Conservation (phyloP, 1,139 yeast genomes). For the Debaryomycetaceae sp. region DNA sequence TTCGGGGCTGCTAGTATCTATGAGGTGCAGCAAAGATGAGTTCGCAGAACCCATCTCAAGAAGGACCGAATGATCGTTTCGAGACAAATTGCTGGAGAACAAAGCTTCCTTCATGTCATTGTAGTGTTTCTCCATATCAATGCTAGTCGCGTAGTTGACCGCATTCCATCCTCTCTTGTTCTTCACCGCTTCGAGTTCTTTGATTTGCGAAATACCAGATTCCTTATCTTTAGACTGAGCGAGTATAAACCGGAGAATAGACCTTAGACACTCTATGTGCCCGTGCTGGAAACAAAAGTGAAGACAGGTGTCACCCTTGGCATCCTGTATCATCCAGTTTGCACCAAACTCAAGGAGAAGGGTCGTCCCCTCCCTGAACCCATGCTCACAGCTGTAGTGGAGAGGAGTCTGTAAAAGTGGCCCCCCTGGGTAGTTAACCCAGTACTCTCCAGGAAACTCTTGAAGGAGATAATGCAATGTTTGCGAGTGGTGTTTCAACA, state of each 20-base stretch:
- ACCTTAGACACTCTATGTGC: slow-evolving; percentile 58
- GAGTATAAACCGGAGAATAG: slow-evolving; percentile 44
- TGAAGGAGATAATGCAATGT: slow-evolving; percentile 79
- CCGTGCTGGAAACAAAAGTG: slow-evolving; percentile 84
- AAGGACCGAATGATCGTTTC: slow-evolving; percentile 2
- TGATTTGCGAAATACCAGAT: slow-evolving; percentile 43
- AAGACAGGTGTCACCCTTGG: slow-evolving; percentile 69
- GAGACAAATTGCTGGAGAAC: slow-evolving; percentile 6
- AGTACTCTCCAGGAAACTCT: slow-evolving; percentile 68
- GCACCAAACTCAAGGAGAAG: slow-evolving; percentile 81
- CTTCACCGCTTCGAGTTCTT: slow-evolving; percentile 22
- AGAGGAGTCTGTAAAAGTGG: slow-evolving; percentile 61
- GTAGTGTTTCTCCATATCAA: slow-evolving; percentile 35
- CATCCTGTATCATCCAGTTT: slow-evolving; percentile 57
- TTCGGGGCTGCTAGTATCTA: slow-evolving; percentile 6
- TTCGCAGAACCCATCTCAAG: slow-evolving; percentile 2
- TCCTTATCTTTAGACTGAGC: slow-evolving; percentile 17
- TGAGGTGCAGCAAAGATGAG: not conserved
- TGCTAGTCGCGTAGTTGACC: slow-evolving; percentile 51
- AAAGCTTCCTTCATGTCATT: slow-evolving; percentile 18
- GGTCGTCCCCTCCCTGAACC: slow-evolving; percentile 68
- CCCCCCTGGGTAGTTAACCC: slow-evolving; percentile 53
- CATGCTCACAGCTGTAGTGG: slow-evolving; percentile 67
- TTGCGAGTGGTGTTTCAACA: slow-evolving; percentile 64
- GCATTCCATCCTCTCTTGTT: slow-evolving; percentile 74